A percentile compares a stretch with the other conserved stretches of the same genome.
Conservation (phyloP, 1,284 basidiomycete species). For the Sutorius eximius region DNA sequence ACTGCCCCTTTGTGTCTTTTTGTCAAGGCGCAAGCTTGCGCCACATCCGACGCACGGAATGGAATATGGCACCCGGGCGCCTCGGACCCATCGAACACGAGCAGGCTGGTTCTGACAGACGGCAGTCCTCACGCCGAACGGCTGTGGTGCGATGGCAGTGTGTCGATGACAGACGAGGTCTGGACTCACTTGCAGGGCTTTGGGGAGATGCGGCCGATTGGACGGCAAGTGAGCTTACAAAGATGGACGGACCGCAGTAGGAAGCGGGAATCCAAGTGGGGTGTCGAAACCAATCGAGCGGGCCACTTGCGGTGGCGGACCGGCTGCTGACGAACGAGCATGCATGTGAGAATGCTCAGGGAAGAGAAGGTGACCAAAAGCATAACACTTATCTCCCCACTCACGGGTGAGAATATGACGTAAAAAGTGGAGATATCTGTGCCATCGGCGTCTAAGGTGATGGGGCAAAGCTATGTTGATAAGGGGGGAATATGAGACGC, state of each 20-base stretch:
- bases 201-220: not conserved
- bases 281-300: not conserved
- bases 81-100: not conserved
- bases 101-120: not conserved
- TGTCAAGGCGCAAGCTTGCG: conserved; percentile 6
- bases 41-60: conserved; percentile 18
- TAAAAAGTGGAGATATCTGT: conserved; percentile 8
- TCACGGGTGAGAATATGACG: conserved; percentile 22
- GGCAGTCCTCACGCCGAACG: not conserved
- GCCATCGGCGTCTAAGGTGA: not conserved
- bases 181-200: not conserved
- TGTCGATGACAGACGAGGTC: not conserved
- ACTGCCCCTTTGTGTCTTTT: not conserved
- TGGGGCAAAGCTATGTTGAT: not conserved
- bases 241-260: not conserved
- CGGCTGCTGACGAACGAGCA: not conserved
- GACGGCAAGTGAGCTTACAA: not conserved
- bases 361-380: not conserved
- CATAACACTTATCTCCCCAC: conserved; percentile 12
- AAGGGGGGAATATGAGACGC: conserved; percentile 10
- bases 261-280: not conserved
- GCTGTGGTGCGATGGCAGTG: conserved; percentile 3
- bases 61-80: not conserved
- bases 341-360: conserved; percentile 9
- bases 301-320: not conserved